phyloP scores from a whole-genome alignment of 257 asterid species.

The Penstemon newberryi region DNA sequence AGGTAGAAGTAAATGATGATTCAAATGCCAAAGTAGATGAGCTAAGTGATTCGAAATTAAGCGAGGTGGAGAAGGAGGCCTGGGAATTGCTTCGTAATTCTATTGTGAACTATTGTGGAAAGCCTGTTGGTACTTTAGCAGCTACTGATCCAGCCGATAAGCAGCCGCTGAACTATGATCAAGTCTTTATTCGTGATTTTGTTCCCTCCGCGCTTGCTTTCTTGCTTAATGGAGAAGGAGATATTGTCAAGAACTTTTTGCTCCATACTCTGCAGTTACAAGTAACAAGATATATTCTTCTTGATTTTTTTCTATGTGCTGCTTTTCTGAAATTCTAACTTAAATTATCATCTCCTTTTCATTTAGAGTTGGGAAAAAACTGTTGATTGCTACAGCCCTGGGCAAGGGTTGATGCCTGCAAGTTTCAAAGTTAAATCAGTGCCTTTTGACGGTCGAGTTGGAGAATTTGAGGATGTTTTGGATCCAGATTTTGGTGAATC shows the following conservation, averaged over 20 bases:
- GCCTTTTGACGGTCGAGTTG: constrained; percentile 61
- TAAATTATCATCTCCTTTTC: constrained; percentile 9
- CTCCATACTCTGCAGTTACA: constrained; percentile 80
- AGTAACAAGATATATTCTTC: constrained; percentile 35
- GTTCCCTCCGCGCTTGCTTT: constrained; percentile 84
- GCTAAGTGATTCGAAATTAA: constrained; percentile 21
- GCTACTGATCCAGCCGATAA: constrained; percentile 69
- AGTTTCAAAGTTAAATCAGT: constrained; percentile 66
- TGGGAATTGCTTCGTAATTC: constrained; percentile 72
- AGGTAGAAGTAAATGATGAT: constrained; percentile 23
- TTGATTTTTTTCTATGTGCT: not conserved
- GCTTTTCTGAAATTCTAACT: constrained; percentile 13
- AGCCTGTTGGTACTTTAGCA: constrained; percentile 76
- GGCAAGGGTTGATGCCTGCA: constrained; percentile 84
- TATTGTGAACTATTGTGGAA: constrained; percentile 62
- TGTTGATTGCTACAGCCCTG: constrained; percentile 80
- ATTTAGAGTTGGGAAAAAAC: constrained; percentile 82
- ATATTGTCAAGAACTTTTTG: constrained; percentile 71
- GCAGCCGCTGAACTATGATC: constrained; percentile 69
- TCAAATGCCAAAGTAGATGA: constrained; percentile 32
- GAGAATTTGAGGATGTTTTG: constrained; percentile 64
- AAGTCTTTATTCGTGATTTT: constrained; percentile 80
- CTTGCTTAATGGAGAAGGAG: constrained; percentile 77
- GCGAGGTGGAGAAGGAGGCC: constrained; percentile 63
- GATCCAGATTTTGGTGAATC: constrained; percentile 90